Percentiles rank a stretch among this genome's conserved stretches.
Conservation (phyloP, 306 rosid genomes). For the Rosa chinensis region DNA sequence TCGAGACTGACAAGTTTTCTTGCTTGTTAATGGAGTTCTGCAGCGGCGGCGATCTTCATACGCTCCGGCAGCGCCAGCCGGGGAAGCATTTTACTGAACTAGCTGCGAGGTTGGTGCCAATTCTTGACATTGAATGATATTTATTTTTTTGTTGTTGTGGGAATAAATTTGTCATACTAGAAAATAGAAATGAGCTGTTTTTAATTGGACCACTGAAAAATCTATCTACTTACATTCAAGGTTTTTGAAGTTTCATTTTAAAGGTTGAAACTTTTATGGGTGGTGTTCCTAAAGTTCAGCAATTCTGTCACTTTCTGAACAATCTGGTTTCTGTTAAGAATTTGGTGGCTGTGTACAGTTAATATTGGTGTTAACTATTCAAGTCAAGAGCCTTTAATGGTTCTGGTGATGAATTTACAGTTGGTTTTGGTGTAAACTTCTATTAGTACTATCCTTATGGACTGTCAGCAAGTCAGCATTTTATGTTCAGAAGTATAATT, state of each 20-base stretch:
- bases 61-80: constrained; percentile 57
- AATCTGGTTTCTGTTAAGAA: neutral
- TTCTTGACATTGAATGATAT: neutral
- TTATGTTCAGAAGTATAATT: neutral
- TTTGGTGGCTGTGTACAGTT: neutral
- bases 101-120: constrained; percentile 42
- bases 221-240: neutral
- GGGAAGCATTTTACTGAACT: constrained; percentile 54
- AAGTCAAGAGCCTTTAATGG: neutral
- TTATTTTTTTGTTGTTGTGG: neutral
- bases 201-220: neutral
- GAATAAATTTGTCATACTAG: neutral
- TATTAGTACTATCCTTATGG: neutral
- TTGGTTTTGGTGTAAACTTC: neutral
- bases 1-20: constrained; percentile 56
- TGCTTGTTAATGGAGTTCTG: constrained; percentile 70
- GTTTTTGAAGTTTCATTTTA: neutral
- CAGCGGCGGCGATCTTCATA: constrained; percentile 62
- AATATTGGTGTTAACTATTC: neutral
- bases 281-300: neutral
- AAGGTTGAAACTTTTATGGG: neutral
- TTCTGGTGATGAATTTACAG: neutral
- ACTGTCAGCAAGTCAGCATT: neutral
- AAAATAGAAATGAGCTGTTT: neutral
- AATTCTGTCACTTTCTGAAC: neutral